Base-by-base conservation (phyloP, 306 rosid species). In the Hylodesmum podocarpum region DNA sequence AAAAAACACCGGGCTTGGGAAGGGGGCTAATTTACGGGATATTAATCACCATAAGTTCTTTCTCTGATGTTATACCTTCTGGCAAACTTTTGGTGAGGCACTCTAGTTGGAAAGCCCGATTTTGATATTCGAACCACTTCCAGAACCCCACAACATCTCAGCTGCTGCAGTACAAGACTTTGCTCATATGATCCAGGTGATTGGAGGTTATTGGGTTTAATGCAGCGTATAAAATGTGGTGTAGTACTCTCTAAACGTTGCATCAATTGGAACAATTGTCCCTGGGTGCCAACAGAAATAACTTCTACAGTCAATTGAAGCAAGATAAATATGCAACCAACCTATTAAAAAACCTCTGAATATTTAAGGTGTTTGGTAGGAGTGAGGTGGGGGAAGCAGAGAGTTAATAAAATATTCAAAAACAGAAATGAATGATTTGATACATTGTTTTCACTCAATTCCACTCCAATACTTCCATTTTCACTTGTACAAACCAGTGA, bases 161-260 rank as follows among this genome's bases (percentile, higher is more conserved):
- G 82, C 83, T 96, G 99, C 88, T 91, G 99, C 57, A 96, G 86
- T 57, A 96, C 99, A 70, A 96, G 99, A 36, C 88, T 90, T 88
- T 96, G 99, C 88, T 92, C 99, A 53, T 92, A 96, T 74, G 80
- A 77, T 74, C 97, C 93, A 19, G 99, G 97, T 79, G 97, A 96
- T 80, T 96, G 98, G 81, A 85, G 84, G 84, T 92, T 92, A 83
- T 96, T 96, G 82, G 99, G 99, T 89, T 96, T 96, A 77, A 96
- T 88, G 80, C 99, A 96, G 61, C 99, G 98, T 79, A 96, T 96
- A 88, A 96, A 96, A 88, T 96, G 99, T 29, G 99, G 99, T 37
- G 96, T 92, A 55, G 99, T 96, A 82, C 84, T 92, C 80, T 92
- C 99, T 75, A 96, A 89, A 16, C 99, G 97, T 67, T 88, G 95